Conservation (phyloP, 2,329 filamentous ascomycete species). For the Trichoderma sp. region DNA sequence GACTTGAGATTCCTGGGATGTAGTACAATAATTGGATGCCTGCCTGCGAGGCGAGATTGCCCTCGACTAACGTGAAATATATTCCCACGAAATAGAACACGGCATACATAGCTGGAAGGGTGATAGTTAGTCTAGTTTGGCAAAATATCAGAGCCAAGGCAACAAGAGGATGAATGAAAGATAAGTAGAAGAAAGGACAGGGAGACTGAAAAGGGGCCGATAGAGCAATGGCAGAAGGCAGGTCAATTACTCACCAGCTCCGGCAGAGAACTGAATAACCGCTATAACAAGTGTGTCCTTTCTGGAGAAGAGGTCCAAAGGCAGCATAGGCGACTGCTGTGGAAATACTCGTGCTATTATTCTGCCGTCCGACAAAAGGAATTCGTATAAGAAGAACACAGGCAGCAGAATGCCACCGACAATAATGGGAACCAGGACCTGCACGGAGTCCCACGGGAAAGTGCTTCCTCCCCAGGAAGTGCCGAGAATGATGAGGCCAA, state of each 20-base stretch:
- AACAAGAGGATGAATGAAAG: background rate
- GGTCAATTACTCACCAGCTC: background rate
- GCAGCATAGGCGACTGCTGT: background rate
- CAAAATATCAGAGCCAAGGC: background rate
- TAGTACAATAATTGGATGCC: background rate
- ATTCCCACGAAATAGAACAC: background rate
- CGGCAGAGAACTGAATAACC: background rate
- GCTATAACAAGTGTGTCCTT: background rate
- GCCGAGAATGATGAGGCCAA: background rate
- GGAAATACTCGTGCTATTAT: background rate
- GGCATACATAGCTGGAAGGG: background rate
- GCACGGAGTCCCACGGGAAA: background rate
- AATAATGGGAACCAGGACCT: background rate
- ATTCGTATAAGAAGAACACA: background rate
- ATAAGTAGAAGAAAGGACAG: background rate
- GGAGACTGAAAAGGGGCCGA: background rate
- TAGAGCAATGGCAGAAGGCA: background rate
- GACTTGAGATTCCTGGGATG: background rate
- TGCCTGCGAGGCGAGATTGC: background rate
- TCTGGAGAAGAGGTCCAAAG: background rate
- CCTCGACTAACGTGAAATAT: background rate
- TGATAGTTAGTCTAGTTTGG: background rate
- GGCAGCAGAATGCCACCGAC: background rate
- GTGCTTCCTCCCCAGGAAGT: background rate
- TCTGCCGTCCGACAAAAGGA: background rate